Evolutionary conservation across 208 protist species (phyloP), one percentile per base, ranked within the genome.

Genomic region (Leishmania arabica): DNA sequence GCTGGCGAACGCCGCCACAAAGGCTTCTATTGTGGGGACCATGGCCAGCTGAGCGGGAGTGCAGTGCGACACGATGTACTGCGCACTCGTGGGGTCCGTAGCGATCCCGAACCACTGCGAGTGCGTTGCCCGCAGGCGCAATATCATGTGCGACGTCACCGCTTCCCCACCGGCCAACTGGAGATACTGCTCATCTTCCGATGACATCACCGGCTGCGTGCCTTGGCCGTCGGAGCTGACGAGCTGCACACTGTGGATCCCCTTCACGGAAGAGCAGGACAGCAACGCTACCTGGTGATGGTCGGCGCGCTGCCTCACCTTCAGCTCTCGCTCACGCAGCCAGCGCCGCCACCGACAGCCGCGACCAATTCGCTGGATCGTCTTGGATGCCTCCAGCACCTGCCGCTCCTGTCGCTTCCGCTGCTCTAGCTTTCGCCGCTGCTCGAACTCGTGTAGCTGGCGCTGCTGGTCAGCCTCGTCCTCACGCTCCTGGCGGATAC

Each of bases 351-450:
- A 84, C 40, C 82, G 81, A 45, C 70, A 89, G 37, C 86, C 92
- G 13, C 92, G 88, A 17, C 81, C 82, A 40, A 88, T 83, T 34
- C 90, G 89, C 81, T 96, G 92, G 17, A 96, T 77, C 49, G 92
- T 51, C 60, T 86, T 77, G 7, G 86, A 79, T 1, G 89, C 88
- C 58, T 93, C 82, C 73, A 91, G 51, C 53, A 79, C 60, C 69
- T 81, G 83, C 4, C 81, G 84, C 66, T 89, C 84, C 21, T 83
- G 74, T 8, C 71, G 84, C 74, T 84, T 84, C 80, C 85, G 85
- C 51, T 84, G 79, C 81, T 93, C 85, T 54, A 75, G 80, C 40
- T 82, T 82, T n/a, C 82, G 68, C 51, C 84, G 75, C 71, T 69
- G 82, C 66, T 81, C 60, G 8, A 81, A 75, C 54, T 91, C 85